Percentiles rank a stretch among this genome's conserved stretches.
phyloP scores from a whole-genome alignment of 1,284 basidiomycete species.

The Volvariella surrecta region DNA sequence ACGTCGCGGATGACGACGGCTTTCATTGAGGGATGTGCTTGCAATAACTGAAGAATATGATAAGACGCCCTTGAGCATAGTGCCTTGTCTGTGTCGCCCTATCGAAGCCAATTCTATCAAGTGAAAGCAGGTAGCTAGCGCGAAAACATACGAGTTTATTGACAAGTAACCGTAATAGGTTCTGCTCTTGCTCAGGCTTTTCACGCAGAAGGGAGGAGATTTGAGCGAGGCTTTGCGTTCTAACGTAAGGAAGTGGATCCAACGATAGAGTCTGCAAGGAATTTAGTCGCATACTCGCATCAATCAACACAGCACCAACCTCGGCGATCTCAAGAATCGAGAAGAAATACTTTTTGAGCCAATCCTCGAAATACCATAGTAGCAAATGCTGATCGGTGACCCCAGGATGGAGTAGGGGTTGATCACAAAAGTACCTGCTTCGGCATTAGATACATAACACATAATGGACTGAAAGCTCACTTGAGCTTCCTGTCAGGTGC shows the following conservation, averaged over 20 bases:
- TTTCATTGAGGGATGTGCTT: conserved; percentile 94
- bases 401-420: conserved; percentile 63
- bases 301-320: conserved; percentile 30
- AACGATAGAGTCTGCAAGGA: conserved; percentile 63
- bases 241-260: conserved; percentile 85
- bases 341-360: conserved; percentile 97
- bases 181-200: conserved; percentile 97
- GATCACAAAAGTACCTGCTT: conserved; percentile 85
- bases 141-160: conserved; percentile 84
- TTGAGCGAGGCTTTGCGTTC: conserved; percentile 71
- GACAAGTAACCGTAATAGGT: conserved; percentile 84
- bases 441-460: conserved; percentile 3
- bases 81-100: conserved; percentile 88
- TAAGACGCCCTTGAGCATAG: conserved; percentile 89
- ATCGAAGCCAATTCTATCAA: conserved; percentile 3
- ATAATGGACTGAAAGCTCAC: conserved; percentile 32
- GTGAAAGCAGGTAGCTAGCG: conserved; percentile 2
- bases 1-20: conserved; percentile 84
- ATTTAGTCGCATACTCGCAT: conserved; percentile 11
- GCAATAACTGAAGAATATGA: conserved; percentile 83
- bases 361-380: conserved; percentile 92
- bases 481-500: conserved; percentile 76
- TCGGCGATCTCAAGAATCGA: conserved; percentile 87
- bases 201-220: conserved; percentile 78
- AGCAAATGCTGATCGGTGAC: conserved; percentile 73